These are phyloP conservation scores for Fusarium goolgardi DNA, from an alignment of 2,329 filamentous ascomycete species.

Conservation along the genomic window DNA sequence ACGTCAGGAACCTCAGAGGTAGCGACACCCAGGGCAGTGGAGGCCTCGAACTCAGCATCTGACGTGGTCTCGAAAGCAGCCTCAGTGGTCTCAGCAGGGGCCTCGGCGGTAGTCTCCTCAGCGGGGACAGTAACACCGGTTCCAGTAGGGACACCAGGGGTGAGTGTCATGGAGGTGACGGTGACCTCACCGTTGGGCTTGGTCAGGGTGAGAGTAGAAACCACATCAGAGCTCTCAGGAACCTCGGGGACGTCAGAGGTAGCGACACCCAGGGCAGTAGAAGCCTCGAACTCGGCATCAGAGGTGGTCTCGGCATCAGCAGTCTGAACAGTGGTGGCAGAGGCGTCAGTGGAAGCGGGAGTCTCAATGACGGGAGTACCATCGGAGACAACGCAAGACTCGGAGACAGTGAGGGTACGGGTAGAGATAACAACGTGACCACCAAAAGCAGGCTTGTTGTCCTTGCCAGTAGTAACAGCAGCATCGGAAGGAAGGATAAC, in stretches of 20 bases:
- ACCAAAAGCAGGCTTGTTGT: conserved; percentile 36
- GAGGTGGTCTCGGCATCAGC: conserved; percentile 25
- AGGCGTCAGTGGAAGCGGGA: conserved; percentile 31
- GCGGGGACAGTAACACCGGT: conserved; percentile 33
- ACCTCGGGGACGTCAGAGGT: conserved; percentile 25
- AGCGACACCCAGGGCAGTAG: conserved; percentile 27
- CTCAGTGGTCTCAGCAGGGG: conserved; percentile 24
- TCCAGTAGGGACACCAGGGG: conserved; percentile 22
- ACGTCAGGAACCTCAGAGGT: conserved; percentile 26
- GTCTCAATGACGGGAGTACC: conserved; percentile 41
- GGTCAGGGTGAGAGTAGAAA: conserved; percentile 37
- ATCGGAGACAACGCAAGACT: conserved; percentile 43
- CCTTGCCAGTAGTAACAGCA: conserved; percentile 22
- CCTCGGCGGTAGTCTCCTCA: conserved; percentile 35
- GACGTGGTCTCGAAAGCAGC: conserved; percentile 20
- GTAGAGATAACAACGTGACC: conserved; percentile 44
- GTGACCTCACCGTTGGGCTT: conserved; percentile 34
- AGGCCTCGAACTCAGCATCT: conserved; percentile 21
- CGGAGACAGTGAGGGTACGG: conserved; percentile 44
- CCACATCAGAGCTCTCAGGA: conserved; percentile 13
- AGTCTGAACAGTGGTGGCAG: conserved; percentile 22
- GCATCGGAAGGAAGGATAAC: conserved; percentile 46
- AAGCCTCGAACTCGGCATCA: conserved; percentile 14
- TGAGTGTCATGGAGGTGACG: conserved; percentile 29
- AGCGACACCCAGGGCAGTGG: conserved; percentile 27